Conservation (phyloP, 192 early-diverging fungal genomes). For the Rhizophagus prolifer region DNA sequence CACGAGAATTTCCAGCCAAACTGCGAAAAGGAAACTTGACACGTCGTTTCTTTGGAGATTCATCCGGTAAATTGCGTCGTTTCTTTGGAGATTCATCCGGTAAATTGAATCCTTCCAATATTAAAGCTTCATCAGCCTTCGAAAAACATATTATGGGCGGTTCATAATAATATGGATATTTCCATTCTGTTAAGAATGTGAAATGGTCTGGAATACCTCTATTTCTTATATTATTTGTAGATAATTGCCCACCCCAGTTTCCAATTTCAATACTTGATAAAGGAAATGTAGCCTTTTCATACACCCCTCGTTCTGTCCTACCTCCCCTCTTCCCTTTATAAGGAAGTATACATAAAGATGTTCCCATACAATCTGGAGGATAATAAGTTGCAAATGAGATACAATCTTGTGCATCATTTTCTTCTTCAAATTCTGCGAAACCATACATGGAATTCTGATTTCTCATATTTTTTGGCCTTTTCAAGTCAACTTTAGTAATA, state of each 20-base stretch:
- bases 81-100: background rate
- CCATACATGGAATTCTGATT: background rate
- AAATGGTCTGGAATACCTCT: background rate
- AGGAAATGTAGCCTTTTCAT: background rate
- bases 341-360: background rate
- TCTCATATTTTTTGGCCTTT: background rate
- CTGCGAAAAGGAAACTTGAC: background rate
- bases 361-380: background rate
- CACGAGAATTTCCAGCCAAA: background rate
- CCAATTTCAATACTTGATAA: background rate
- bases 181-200: background rate
- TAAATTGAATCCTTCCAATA: slow-evolving; percentile 2
- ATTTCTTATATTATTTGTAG: background rate
- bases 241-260: background rate
- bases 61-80: background rate
- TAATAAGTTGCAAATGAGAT: background rate
- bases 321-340: background rate
- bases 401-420: background rate
- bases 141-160: background rate
- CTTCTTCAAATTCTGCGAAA: background rate
- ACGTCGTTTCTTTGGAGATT: background rate
- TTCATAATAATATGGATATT: background rate
- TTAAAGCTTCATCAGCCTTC: background rate
- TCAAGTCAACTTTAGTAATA: background rate
- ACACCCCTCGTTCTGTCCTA: background rate